Conservation (phyloP, 2,329 filamentous ascomycete species). For the Zymoseptoria crescenta region DNA sequence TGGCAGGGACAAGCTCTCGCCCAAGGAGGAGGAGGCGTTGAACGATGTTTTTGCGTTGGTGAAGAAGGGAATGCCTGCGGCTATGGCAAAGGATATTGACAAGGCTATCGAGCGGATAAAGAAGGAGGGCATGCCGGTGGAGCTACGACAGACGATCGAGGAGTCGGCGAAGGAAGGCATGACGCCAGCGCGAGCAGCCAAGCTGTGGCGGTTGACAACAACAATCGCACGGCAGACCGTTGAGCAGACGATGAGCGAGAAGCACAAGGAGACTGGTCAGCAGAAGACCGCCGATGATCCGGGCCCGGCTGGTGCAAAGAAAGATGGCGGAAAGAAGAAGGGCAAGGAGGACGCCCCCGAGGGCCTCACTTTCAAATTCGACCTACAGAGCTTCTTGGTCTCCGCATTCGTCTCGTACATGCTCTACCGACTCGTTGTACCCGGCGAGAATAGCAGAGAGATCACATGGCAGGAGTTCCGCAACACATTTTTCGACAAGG, state of each 20-base stretch:
- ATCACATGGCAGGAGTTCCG: conserved; percentile 98
- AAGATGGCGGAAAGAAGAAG: conserved; percentile 34
- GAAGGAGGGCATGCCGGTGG: conserved; percentile 60
- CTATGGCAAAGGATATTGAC: conserved; percentile 53
- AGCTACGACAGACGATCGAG: conserved; percentile 57
- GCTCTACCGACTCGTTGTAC: conserved; percentile 57
- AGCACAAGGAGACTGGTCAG: conserved; percentile 28
- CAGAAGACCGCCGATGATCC: conserved; percentile 40
- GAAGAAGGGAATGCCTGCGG: conserved; percentile 52
- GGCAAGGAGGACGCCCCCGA: conserved; percentile 29
- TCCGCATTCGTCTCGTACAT: conserved; percentile 55
- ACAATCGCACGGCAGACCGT: conserved; percentile 48
- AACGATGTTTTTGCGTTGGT: conserved; percentile 50
- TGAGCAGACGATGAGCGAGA: conserved; percentile 31
- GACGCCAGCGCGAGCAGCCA: conserved; percentile 56
- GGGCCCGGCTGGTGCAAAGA: conserved; percentile 29
- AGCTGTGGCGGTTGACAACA: conserved; percentile 50
- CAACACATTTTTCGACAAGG: conserved; percentile 90
- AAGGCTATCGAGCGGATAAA: conserved; percentile 56
- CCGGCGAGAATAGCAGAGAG: conserved; percentile 60
- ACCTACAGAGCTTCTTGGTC: conserved; percentile 49
- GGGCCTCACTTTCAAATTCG: conserved; percentile 35
- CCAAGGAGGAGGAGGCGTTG: conserved; percentile 51
- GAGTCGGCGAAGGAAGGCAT: conserved; percentile 45
- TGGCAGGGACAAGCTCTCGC: conserved; percentile 41